phyloP scores from a whole-genome alignment of 495 filamentous ascomycete species.

The Aspergillus avenaceus region DNA sequence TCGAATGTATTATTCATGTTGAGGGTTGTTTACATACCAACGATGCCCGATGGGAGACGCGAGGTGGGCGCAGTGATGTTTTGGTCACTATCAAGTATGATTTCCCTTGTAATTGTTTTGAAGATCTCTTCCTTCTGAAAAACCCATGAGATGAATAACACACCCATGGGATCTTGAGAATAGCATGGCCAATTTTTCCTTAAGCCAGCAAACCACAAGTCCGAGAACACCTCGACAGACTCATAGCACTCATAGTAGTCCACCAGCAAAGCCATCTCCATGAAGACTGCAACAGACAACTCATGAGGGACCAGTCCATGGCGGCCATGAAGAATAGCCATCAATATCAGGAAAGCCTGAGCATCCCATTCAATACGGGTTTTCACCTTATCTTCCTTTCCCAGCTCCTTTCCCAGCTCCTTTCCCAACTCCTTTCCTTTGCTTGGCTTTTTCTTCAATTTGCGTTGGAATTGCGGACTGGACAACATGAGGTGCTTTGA shows the following conservation, averaged over 20 bases:
- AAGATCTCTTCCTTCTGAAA: background rate
- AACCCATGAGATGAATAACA: constrained; percentile 6
- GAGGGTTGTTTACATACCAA: background rate
- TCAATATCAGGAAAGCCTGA: background rate
- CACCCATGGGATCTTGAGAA: background rate
- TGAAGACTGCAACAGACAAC: background rate
- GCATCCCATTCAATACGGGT: background rate
- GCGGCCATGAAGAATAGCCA: constrained; percentile 3
- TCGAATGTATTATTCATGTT: too few relatives aligned
- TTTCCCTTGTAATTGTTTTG: background rate
- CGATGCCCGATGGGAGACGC: background rate
- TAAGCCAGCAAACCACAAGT: background rate
- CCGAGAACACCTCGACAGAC: constrained; percentile 1
- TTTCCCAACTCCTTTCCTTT: too few relatives aligned
- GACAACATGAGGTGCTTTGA: constrained; percentile 3
- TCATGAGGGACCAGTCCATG: background rate
- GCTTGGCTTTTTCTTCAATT: too few relatives aligned
- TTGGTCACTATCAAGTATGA: background rate
- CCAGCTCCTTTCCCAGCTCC: too few relatives aligned
- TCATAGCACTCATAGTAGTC: constrained; percentile 10
- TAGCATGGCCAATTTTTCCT: background rate
- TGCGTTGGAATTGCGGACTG: constrained; percentile 1
- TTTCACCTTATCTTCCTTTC: too few relatives aligned
- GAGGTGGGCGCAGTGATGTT: background rate
- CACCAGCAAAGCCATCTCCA: background rate